A percentile compares a stretch with the other conserved stretches of the same genome.
phyloP scores from a whole-genome alignment of 257 asterid genomes.

The Solanum sitiens region DNA sequence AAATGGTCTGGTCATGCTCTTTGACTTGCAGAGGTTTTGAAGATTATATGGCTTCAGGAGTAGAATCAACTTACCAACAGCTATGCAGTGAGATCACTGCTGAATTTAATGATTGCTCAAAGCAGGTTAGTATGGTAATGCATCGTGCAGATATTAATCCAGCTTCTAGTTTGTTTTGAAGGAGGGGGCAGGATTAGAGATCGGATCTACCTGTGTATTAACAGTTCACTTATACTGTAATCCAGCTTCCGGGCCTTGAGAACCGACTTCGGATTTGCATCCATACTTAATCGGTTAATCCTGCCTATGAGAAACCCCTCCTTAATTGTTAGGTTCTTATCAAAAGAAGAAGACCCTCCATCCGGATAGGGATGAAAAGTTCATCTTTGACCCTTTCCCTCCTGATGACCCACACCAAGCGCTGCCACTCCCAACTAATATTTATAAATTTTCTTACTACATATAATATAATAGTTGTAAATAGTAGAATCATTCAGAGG shows the following conservation, averaged over 20 bases:
- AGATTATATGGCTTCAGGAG: slow-evolving; percentile 67
- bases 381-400: background rate
- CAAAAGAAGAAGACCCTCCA: background rate
- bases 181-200: background rate
- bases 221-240: background rate
- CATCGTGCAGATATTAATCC: background rate
- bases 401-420: background rate
- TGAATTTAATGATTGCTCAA: slow-evolving; percentile 87
- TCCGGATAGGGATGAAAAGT: background rate
- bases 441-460: background rate
- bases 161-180: background rate
- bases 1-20: background rate
- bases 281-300: background rate
- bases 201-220: background rate
- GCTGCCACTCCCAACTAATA: background rate
- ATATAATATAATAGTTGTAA: background rate
- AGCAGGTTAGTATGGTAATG: slow-evolving; percentile 46
- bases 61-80: slow-evolving; percentile 73
- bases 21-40: slow-evolving; percentile 62
- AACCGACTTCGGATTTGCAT: too few relatives aligned
- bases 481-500: background rate
- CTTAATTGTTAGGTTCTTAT: background rate
- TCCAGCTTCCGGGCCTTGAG: too few relatives aligned
- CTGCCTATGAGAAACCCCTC: background rate
- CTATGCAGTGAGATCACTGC: slow-evolving; percentile 78